These are phyloP conservation scores for Myriosclerotinia curreyana DNA, from an alignment of 2,329 filamentous ascomycete species.

Conservation along the genomic window DNA sequence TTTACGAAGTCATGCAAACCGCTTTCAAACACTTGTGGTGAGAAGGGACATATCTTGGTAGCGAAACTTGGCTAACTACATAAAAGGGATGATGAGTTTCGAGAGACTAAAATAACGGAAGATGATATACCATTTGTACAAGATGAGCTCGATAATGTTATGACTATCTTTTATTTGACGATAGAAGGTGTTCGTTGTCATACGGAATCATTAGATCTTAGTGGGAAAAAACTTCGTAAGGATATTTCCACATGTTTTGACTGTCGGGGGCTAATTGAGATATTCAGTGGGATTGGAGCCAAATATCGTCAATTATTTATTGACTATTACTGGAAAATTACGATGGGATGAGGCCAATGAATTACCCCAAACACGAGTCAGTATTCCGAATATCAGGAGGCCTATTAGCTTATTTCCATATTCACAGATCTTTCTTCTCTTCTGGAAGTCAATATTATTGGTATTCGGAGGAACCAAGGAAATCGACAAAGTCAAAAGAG, in stretches of 20 bases:
- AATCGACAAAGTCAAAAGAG: conserved; percentile 69
- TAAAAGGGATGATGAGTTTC: conserved; percentile 39
- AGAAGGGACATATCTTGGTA: conserved; percentile 24
- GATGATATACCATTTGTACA: conserved; percentile 43
- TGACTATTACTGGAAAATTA: conserved; percentile 64
- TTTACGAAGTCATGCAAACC: conserved; percentile 38
- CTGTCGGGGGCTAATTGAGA: conserved; percentile 30
- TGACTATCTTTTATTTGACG: conserved; percentile 60
- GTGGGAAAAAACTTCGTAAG: conserved; percentile 49
- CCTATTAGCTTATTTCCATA: conserved; percentile 30
- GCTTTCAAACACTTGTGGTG: conserved; percentile 38
- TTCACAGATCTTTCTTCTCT: conserved; percentile 67
- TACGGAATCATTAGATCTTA: conserved; percentile 45
- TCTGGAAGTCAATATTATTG: conserved; percentile 89
- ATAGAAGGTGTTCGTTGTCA: conserved; percentile 57
- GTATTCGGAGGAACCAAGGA: conserved; percentile 77
- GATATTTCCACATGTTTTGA: conserved; percentile 24
- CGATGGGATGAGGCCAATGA: conserved; percentile 69
- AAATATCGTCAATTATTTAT: conserved; percentile 67
- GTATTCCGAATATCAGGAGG: conserved; percentile 34
- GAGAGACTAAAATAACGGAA: conserved; percentile 36
- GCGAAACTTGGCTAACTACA: conserved; percentile 21
- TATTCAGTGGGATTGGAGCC: conserved; percentile 55
- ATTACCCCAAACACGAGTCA: conserved; percentile 62
- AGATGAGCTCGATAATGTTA: conserved; percentile 60